Percentiles rank a stretch among this genome's conserved stretches.
Conservation (phyloP, 179 eudicot species). For the Gypsophila paniculata region DNA sequence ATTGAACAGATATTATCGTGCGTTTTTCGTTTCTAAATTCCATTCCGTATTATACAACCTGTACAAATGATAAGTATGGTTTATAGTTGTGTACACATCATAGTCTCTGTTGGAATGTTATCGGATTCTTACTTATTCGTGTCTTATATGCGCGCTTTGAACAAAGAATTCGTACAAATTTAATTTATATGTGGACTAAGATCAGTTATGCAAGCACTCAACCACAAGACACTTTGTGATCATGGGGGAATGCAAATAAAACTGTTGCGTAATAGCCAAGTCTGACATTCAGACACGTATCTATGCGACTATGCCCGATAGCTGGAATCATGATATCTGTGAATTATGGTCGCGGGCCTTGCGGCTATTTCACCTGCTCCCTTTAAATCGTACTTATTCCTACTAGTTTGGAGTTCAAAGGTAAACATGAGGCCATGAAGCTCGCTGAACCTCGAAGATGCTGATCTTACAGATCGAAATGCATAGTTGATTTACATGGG, state of each 20-base stretch:
- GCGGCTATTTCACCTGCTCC: neutral
- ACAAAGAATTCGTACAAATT: neutral
- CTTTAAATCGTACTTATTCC: neutral
- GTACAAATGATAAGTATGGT: neutral
- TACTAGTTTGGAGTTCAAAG: neutral
- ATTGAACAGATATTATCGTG: slow-evolving; percentile 1
- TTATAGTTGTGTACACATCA: neutral
- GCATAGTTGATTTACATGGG: too few relatives aligned
- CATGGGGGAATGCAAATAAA: neutral
- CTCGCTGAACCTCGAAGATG: too few relatives aligned
- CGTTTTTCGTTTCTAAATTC: neutral
- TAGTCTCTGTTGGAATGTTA: neutral
- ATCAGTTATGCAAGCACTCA: neutral
- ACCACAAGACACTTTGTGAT: too few relatives aligned
- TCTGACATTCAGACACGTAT: neutral
- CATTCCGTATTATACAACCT: neutral
- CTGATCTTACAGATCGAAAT: too few relatives aligned
- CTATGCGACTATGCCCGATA: neutral
- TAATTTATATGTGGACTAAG: neutral
- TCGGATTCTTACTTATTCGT: neutral
- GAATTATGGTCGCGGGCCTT: neutral
- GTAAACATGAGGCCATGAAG: too few relatives aligned
- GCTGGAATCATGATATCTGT: neutral
- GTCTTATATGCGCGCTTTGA: neutral
- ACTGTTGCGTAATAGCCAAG: neutral